Evolutionary conservation across 805 yeast genomes (phyloP).

Genomic region (Spathaspora arborariae): DNA sequence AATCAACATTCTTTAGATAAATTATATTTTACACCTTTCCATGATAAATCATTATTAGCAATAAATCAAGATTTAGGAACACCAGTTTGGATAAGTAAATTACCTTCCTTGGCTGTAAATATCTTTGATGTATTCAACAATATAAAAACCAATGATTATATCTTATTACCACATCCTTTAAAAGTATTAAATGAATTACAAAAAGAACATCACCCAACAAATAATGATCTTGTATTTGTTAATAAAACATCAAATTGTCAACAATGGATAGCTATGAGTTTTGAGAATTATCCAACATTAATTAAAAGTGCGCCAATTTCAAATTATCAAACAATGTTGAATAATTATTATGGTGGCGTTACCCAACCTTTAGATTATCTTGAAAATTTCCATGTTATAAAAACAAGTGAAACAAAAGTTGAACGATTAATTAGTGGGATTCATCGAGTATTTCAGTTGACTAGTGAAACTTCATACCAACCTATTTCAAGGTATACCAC

Average conservation of each 20-base stretch:
- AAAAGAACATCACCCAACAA: slow-evolving; percentile 16
- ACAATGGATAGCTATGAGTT: slow-evolving; percentile 84
- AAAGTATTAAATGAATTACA: slow-evolving; percentile 35
- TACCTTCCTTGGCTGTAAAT: slow-evolving; percentile 69
- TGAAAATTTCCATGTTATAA: slow-evolving; percentile 14
- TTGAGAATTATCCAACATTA: slow-evolving; percentile 70
- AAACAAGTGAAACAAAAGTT: slow-evolving; percentile 15
- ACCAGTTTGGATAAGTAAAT: slow-evolving; percentile 74
- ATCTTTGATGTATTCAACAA: slow-evolving; percentile 69
- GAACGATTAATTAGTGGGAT: slow-evolving; percentile 32
- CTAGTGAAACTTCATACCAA: slow-evolving; percentile 29
- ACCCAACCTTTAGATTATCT: slow-evolving; percentile 11
- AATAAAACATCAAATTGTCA: slow-evolving; percentile 63
- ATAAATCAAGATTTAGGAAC: slow-evolving; percentile 64
- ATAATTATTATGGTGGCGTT: slow-evolving; percentile 15
- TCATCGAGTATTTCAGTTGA: slow-evolving; percentile 28
- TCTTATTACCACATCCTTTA: slow-evolving; percentile 69
- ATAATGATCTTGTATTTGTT: slow-evolving; percentile 49
- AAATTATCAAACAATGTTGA: slow-evolving; percentile 45
- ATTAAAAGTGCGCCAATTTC: slow-evolving; percentile 79
- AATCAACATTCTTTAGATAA: slow-evolving; percentile 60
- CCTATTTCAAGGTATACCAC: slow-evolving; percentile 29
- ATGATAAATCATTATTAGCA: slow-evolving; percentile 75
- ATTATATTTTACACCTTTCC: slow-evolving; percentile 77
- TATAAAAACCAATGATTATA: slow-evolving; percentile 27